Base-by-base conservation (phyloP, 345 rosid species). In the Populus davidiana region DNA sequence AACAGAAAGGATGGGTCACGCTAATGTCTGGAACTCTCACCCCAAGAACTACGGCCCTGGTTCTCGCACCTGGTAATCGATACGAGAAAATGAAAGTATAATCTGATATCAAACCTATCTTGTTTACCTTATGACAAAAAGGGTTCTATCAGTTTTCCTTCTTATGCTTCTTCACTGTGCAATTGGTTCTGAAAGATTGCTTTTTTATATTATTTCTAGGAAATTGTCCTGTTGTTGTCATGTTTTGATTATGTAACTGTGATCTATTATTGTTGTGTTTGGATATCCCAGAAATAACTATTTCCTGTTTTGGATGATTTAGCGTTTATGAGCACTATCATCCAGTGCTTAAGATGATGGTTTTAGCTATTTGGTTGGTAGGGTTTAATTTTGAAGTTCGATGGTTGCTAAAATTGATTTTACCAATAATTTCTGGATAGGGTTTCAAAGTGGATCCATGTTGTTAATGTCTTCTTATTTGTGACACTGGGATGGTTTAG, bases 11-110 rank as follows among this genome's bases (percentile, higher is more conserved):
- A 88, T 88, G 89, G 91, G 91, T 70, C 91, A 88, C 84, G 52
- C 87, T 29, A 88, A 88, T 80, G 80, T 88, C n/a, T 88, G 89
- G 91, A 88, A 84, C 73, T 79, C 87, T 59, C 91, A 88, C 82
- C 91, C 91, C n/a, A 88, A 88, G 75, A 86, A 56, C 68, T 85
- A 84, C 80, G 91, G 91, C 7, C 89, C 91, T 25, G 89, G 91
- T 23, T 88, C 91, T 72, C 87, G 91, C 21, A 67, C 89, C n/a
- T 88, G 91, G 91, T 86, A 74, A 49, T 23, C 25, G 3, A 54
- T 43, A 9, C 5, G 59, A 29, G 59, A 25, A 70, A 33, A 33
- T 72, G 49, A 5, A 72, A 16, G 33, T 59, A 59, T 23, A 59
- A n/a, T 0, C 5, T 23, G 25, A 1, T 59, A 10, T 59, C 27